Base-by-base conservation (phyloP, 2,329 filamentous ascomycete species). In the Aspergillus brasiliensis region DNA sequence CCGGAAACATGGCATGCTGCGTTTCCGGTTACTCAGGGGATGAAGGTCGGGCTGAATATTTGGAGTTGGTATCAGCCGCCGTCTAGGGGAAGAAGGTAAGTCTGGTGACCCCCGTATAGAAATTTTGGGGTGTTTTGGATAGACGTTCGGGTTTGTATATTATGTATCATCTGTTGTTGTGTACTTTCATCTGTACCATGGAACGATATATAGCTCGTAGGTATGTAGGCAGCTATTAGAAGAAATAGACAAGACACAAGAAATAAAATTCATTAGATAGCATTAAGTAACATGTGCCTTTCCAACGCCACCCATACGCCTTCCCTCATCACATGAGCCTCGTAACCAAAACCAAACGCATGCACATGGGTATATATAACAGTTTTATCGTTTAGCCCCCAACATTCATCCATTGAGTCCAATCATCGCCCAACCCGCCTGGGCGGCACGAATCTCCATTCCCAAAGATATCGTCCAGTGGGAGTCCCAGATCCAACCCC, bases 21-120 rank as follows among this genome's bases (percentile, higher is more conserved):
- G 5, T 75, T 86, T 67, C 84, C 85, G 8, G 85, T 88, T 0
- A 72, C 73, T 51, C 77, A 72, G 42, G 86, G 86, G 2, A 78
- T 74, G 38, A 88, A 88, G 75, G 79, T 87, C 58, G 86, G 85
- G 0, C 71, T 88, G 73, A 88, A 88, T 73, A 86, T 88, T 62
- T 88, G 86, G 86, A 86, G 82, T 72, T 87, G 84, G 84, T 83
- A 81, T 70, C 82, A 85, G 72, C 73, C 72, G 54, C 70, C 71
- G 27, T 62, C 52, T 57, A 59, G 67, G 60, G 63, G 59, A 59
- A 56, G 58, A 44, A 19, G 42, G 40, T 19, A 13, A 47, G 27
- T 34, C 13, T 23, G 44, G 2, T 27, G 5, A 10, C 5, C n/a
- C n/a, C n/a, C 28, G n/a, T 49, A 10, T 17, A 5, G 8, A 1